phyloP scores from a whole-genome alignment of 208 protist genomes.

The Crithidia sp. region DNA sequence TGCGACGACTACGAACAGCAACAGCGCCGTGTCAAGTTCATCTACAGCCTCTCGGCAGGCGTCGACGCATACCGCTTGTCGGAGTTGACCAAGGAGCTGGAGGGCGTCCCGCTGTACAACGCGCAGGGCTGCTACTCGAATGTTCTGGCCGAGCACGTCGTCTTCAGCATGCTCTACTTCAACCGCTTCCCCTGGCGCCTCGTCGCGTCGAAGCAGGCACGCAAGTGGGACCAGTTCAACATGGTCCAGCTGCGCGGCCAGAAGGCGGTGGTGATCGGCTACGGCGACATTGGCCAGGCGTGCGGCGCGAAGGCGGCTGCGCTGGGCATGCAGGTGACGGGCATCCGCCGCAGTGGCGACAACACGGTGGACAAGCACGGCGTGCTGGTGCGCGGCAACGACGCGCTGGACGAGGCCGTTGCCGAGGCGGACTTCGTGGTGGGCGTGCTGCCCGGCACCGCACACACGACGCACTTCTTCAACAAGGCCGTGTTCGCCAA shows the following conservation, averaged over 20 bases:
- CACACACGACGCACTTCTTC: conserved; percentile 77
- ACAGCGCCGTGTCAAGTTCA: conserved; percentile 67
- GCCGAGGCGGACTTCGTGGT: conserved; percentile 88
- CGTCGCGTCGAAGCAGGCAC: conserved; percentile 43
- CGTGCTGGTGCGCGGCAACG: conserved; percentile 56
- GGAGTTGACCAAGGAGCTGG: conserved; percentile 49
- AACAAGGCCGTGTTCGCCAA: conserved; percentile 69
- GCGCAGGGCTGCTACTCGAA: conserved; percentile 68
- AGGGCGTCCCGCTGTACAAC: conserved; percentile 72
- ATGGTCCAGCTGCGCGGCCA: conserved; percentile 57
- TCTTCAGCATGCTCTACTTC: conserved; percentile 87
- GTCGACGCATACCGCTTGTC: conserved; percentile 67
- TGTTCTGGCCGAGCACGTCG: conserved; percentile 81
- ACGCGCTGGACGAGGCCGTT: conserved; percentile 52
- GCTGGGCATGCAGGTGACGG: conserved; percentile 82
- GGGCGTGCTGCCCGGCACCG: conserved; percentile 75
- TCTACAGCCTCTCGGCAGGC: conserved; percentile 81
- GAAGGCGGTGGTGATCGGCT: conserved; percentile 83
- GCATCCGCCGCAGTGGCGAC: conserved; percentile 54
- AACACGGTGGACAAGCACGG: conserved; percentile 60
- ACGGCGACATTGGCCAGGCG: conserved; percentile 80
- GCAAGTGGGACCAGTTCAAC: conserved; percentile 81
- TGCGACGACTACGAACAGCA: conserved; percentile 62
- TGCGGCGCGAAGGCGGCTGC: conserved; percentile 42
- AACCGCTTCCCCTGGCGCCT: conserved; percentile 78